A percentile compares a stretch with the other conserved stretches of the same genome.
phyloP scores from a whole-genome alignment of 2,329 filamentous ascomycete species.

The Nothopassalora personata region DNA sequence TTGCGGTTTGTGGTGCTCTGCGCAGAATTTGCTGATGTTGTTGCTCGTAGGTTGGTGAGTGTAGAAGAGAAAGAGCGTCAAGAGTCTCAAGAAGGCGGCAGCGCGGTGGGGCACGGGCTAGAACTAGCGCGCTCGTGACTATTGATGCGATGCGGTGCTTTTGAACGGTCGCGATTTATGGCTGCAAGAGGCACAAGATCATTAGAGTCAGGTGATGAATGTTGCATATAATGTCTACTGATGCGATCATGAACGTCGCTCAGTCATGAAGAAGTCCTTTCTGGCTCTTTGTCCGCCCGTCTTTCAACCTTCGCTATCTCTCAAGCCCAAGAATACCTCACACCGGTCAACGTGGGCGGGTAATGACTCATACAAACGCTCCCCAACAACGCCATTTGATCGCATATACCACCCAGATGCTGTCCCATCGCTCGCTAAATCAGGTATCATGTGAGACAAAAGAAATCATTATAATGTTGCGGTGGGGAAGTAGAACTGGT shows the following conservation, averaged over 20 bases:
- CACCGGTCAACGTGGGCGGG: not conserved
- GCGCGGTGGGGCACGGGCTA: not conserved
- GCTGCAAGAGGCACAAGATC: not conserved
- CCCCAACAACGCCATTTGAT: not conserved
- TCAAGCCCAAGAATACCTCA: not conserved
- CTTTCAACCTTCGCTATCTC: not conserved
- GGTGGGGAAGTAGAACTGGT: slow-evolving; percentile 88
- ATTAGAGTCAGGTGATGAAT: not conserved
- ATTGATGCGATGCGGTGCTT: not conserved
- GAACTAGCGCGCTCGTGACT: not conserved
- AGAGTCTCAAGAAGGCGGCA: not conserved
- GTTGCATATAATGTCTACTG: not conserved
- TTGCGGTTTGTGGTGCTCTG: not conserved
- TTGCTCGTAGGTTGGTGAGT: slow-evolving; percentile 15
- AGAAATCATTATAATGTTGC: slow-evolving; percentile 46
- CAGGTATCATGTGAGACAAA: slow-evolving; percentile 6
- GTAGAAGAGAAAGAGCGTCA: not conserved
- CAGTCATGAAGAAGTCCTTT: not conserved
- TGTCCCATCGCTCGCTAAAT: slow-evolving; percentile 1
- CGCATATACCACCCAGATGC: not conserved
- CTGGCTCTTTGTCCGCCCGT: not conserved
- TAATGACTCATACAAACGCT: not conserved
- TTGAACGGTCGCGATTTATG: not conserved
- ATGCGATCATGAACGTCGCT: not conserved
- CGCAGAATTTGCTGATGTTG: not conserved